Evolutionary conservation across 2,329 filamentous ascomycete genomes (phyloP).

Genomic region (Penicillium sp.): DNA sequence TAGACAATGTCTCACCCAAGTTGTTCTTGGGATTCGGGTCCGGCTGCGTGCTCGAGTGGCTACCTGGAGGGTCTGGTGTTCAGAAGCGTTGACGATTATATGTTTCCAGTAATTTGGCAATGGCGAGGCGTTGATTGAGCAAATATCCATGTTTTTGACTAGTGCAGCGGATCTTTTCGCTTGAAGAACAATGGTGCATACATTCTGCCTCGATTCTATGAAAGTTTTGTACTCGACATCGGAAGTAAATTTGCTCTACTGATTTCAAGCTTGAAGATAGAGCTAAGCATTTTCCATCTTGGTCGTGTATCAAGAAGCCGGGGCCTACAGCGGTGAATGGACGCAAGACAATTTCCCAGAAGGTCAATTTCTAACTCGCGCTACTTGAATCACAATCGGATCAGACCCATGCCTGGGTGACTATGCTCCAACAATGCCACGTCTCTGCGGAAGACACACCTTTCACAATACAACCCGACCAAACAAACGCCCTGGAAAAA

Average conservation of each 20-base stretch:
- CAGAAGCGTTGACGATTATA: constrained; percentile 25
- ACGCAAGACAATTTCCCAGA: neutral
- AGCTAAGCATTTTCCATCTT: no score
- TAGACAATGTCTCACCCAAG: constrained; percentile 3
- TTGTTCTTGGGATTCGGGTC: constrained; percentile 3
- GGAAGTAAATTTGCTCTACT: neutral
- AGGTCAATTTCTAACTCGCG: neutral
- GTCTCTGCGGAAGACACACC: neutral
- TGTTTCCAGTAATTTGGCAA: constrained; percentile 18
- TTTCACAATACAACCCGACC: neutral
- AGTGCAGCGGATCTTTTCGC: neutral
- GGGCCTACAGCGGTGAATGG: neutral
- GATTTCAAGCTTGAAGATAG: neutral
- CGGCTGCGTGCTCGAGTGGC: constrained; percentile 2
- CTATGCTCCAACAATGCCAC: constrained; percentile 14
- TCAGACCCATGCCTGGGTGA: constrained; percentile 6
- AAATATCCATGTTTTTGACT: constrained; percentile 19
- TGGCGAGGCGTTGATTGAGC: constrained; percentile 29
- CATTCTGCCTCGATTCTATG: neutral
- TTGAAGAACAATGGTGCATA: constrained; percentile 11
- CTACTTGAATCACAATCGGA: constrained; percentile 1
- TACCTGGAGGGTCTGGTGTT: constrained; percentile 27
- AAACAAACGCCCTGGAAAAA: constrained; percentile 5
- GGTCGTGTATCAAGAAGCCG: no score
- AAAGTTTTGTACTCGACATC: neutral